phyloP scores from a whole-genome alignment of 2,329 filamentous ascomycete species.

The Corinectria fuckeliana region DNA sequence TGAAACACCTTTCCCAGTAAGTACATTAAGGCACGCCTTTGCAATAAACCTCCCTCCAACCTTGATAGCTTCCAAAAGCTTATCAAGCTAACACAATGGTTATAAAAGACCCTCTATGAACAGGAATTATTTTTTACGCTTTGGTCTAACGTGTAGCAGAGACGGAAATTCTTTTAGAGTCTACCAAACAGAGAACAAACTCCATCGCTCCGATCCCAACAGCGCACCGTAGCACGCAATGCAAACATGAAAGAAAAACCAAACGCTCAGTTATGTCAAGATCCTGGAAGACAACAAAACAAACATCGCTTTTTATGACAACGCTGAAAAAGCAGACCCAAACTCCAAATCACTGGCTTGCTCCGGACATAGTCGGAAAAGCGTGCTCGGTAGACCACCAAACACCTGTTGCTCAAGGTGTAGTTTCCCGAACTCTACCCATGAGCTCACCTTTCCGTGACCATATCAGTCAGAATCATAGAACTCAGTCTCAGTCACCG shows the following conservation, averaged over 20 bases:
- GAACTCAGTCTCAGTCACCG: conserved; percentile 42
- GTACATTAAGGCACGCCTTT: no score
- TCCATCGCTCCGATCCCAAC: not conserved
- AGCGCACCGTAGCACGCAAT: not conserved
- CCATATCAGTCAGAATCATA: conserved; percentile 32
- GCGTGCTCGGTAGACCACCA: not conserved
- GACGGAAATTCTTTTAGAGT: not conserved
- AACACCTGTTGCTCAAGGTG: not conserved
- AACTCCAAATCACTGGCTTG: conserved; percentile 17
- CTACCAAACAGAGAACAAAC: not conserved
- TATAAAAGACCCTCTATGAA: not conserved
- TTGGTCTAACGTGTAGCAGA: not conserved
- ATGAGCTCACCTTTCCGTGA: not conserved
- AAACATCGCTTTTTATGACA: not conserved
- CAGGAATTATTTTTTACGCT: not conserved
- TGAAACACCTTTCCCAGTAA: no score
- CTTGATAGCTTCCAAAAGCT: no score
- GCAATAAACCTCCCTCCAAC: no score
- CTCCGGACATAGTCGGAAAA: not conserved
- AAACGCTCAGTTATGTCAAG: not conserved
- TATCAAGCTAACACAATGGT: no score
- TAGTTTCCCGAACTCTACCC: not conserved
- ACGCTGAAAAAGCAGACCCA: conserved; percentile 6
- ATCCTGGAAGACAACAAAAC: not conserved
- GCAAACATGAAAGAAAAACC: not conserved